A percentile compares a stretch with the other conserved stretches of the same genome.
These are phyloP conservation scores for Beauveria brongniartii DNA, from an alignment of 2,329 filamentous ascomycete species.

Conservation along the genomic window DNA sequence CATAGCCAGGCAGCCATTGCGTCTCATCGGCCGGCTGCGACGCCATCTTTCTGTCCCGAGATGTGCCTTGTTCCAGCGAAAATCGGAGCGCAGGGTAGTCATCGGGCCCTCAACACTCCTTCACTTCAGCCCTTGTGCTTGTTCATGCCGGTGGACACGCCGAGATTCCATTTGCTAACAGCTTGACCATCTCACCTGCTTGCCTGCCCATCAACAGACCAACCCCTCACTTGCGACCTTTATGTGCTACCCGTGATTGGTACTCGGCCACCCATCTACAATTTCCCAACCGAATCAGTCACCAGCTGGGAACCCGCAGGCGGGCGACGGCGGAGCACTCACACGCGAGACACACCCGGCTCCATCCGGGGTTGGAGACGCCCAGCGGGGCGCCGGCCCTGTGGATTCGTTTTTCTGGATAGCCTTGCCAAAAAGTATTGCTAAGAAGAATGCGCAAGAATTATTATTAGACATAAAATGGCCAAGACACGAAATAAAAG, in stretches of 20 bases:
- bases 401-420: not conserved
- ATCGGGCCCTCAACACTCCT: not conserved
- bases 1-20: not conserved
- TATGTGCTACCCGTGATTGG: not conserved
- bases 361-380: conserved; percentile 3
- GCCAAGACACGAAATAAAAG: not conserved
- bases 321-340: not conserved
- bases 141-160: not conserved
- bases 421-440: not conserved
- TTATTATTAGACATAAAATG: no score
- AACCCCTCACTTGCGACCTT: not conserved
- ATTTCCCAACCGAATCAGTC: not conserved
- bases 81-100: not conserved
- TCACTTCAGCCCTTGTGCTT: not conserved
- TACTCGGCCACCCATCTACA: not conserved
- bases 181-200: not conserved
- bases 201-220: not conserved
- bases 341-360: not conserved
- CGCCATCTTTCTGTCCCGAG: not conserved
- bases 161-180: not conserved
- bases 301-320: not conserved
- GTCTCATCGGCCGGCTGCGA: conserved; percentile 2
- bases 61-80: not conserved
- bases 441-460: not conserved
- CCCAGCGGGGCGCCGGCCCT: not conserved